These are phyloP conservation scores for Rheum nobile DNA, from an alignment of 148 eudicot species.

Conservation along the genomic window DNA sequence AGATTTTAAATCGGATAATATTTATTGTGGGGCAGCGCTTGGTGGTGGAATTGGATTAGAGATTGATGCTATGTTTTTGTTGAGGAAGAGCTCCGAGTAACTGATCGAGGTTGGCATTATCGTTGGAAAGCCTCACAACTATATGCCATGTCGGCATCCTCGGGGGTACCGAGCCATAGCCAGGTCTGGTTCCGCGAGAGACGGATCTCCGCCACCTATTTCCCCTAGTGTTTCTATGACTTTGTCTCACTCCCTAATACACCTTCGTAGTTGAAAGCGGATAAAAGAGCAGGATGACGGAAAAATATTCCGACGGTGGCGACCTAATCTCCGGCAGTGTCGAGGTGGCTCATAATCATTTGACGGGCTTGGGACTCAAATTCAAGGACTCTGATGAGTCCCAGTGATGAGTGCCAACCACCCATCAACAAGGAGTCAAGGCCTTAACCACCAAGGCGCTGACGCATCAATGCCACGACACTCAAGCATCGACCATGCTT, in stretches of 20 bases:
- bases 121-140: constrained; percentile 23
- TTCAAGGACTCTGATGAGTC: too few relatives aligned
- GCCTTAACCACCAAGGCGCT: too few relatives aligned
- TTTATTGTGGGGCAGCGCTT: not conserved
- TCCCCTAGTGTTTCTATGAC: constrained; percentile 36
- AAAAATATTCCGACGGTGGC: not conserved
- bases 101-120: constrained; percentile 19
- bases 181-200: constrained; percentile 26
- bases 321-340: not conserved
- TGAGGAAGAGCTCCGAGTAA: constrained; percentile 20
- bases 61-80: not conserved
- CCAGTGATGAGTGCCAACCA: too few relatives aligned
- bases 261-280: constrained; percentile 6
- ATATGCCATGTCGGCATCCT: constrained; percentile 32
- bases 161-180: constrained; percentile 26
- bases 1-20: too few relatives aligned
- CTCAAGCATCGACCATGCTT: too few relatives aligned
- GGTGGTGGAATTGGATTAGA: not conserved
- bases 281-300: not conserved
- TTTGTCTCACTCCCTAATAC: constrained; percentile 31
- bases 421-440: too few relatives aligned
- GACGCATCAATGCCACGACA: too few relatives aligned
- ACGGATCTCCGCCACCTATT: constrained; percentile 38
- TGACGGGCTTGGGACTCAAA: not conserved
- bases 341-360: too few relatives aligned